Conservation (phyloP, 805 yeast species). For the Spathaspora arborariae region DNA sequence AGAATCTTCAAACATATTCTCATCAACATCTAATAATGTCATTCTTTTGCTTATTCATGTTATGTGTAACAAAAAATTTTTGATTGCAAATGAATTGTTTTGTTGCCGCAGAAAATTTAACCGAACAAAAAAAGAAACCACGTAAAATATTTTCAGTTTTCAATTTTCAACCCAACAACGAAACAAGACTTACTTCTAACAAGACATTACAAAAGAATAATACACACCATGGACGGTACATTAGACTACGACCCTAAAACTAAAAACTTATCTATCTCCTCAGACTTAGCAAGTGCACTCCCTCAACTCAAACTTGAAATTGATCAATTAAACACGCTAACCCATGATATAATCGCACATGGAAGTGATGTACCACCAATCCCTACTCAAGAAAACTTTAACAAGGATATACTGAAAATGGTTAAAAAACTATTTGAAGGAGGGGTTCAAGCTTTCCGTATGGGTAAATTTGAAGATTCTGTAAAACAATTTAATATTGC, state of each 20-base stretch:
- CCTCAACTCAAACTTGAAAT: constrained; percentile 39
- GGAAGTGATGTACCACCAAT: constrained; percentile 50
- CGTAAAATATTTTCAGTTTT: no score
- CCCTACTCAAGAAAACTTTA: constrained; percentile 53
- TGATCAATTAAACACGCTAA: constrained; percentile 36
- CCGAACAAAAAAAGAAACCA: no score
- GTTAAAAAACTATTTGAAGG: constrained; percentile 62
- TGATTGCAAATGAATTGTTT: no score
- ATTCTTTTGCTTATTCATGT: no score
- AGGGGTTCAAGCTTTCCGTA: constrained; percentile 56
- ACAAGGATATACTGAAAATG: constrained; percentile 54
- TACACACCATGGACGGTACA: constrained; percentile 17
- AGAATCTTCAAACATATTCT: not conserved
- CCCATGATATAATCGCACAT: constrained; percentile 36
- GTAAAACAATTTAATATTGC: constrained; percentile 63
- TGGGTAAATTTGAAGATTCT: constrained; percentile 54
- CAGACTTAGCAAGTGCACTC: constrained; percentile 13
- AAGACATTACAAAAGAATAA: not conserved
- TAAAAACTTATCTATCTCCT: constrained; percentile 20
- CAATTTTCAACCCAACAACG: no score
- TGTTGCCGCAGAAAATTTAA: no score
- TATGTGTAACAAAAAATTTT: not conserved
- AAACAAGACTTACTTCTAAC: no score
- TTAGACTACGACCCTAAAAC: constrained; percentile 25
- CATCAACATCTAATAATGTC: no score